A percentile compares a stretch with the other conserved stretches of the same genome.
Evolutionary conservation across 2,329 filamentous ascomycete genomes (phyloP).

Genomic region (Trichoderma harzianum): DNA sequence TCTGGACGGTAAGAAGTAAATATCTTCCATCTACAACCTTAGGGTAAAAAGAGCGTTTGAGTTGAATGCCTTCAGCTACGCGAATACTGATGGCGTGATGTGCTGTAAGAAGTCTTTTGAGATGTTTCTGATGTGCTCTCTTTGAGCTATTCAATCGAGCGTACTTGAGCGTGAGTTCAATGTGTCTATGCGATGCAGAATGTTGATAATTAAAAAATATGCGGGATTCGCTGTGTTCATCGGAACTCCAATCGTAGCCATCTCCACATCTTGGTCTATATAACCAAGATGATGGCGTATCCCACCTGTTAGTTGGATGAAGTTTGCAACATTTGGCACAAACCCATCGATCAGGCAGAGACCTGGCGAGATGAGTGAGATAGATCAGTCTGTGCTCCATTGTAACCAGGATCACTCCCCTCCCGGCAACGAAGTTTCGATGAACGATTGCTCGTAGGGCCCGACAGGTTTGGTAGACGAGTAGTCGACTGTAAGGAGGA

Average conservation of each 20-base stretch:
- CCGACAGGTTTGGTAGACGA: background rate
- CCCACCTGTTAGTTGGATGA: background rate
- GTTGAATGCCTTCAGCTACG: background rate
- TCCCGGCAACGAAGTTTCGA: background rate
- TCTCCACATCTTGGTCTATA: background rate
- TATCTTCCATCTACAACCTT: constrained; percentile 5
- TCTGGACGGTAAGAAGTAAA: background rate
- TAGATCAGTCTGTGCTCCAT: background rate
- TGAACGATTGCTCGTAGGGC: background rate
- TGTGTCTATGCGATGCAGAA: background rate
- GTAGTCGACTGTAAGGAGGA: background rate
- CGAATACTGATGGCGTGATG: background rate
- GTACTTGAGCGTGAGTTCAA: constrained; percentile 4
- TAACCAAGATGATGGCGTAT: background rate
- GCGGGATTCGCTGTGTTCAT: background rate
- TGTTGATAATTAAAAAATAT: background rate
- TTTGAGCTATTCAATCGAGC: background rate
- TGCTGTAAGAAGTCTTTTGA: background rate
- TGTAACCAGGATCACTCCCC: background rate
- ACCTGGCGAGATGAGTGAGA: background rate
- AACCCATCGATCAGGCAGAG: constrained; percentile 1
- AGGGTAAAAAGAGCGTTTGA: background rate
- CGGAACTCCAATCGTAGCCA: background rate
- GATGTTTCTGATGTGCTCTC: background rate
- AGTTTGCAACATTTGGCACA: background rate